A percentile compares a stretch with the other conserved stretches of the same genome.
These are phyloP conservation scores for Blastobotrys terrestris DNA, from an alignment of 805 yeast genomes.

Conservation along the genomic window DNA sequence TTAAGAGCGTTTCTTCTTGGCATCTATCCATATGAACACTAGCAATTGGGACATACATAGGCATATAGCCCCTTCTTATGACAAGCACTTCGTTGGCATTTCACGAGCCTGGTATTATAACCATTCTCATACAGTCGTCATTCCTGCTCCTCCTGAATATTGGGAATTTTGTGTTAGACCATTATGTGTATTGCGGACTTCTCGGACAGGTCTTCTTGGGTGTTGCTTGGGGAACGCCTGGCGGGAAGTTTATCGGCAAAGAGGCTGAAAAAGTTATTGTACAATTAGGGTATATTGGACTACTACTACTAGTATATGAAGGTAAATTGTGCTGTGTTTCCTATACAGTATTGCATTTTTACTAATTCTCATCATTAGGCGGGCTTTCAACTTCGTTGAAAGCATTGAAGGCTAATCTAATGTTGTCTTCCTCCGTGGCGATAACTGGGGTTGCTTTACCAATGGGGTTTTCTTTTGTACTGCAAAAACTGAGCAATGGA, in stretches of 20 bases:
- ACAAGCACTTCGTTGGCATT: neutral
- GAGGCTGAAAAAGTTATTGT: neutral
- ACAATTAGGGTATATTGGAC: neutral
- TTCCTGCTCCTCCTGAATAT: neutral
- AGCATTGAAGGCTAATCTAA: neutral
- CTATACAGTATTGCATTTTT: neutral
- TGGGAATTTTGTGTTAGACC: neutral
- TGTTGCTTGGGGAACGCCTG: conserved; percentile 1
- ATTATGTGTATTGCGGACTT: neutral
- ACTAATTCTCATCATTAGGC: neutral
- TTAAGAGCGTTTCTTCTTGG: no score
- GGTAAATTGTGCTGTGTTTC: neutral
- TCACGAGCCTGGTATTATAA: neutral
- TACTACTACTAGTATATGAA: neutral
- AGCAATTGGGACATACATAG: no score
- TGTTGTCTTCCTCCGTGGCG: neutral
- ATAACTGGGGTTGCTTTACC: neutral
- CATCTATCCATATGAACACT: no score
- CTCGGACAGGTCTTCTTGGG: neutral
- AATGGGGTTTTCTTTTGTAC: neutral
- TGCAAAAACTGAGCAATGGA: neutral
- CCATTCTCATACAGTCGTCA: neutral
- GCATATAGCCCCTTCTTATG: neutral
- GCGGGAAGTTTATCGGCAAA: neutral
- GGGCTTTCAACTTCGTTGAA: neutral